Evolutionary conservation across 768 basidiomycete genomes (phyloP).

Genomic region (Lentinula edodes): DNA sequence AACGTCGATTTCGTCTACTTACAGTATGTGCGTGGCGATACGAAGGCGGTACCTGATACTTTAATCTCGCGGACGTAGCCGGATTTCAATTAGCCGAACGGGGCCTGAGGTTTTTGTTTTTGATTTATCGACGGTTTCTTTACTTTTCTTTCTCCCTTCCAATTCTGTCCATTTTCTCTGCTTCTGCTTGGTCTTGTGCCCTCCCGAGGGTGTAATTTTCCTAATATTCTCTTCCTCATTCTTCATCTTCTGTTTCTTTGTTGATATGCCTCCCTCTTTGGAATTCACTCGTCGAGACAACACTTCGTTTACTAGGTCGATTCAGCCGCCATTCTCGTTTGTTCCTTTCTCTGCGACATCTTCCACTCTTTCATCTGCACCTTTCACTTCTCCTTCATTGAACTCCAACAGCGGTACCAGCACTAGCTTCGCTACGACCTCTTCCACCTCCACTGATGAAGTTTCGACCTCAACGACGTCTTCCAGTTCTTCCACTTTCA

Average conservation of each 20-base stretch:
- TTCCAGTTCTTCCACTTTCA: background rate
- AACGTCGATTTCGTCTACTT: background rate
- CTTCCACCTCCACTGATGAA: background rate
- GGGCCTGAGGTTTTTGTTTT: background rate
- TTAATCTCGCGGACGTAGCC: background rate
- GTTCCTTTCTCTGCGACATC: background rate
- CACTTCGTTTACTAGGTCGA: background rate
- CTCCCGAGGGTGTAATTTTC: background rate
- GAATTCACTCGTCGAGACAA: background rate
- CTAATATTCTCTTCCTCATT: background rate
- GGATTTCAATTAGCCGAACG: background rate
- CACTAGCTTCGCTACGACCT: background rate
- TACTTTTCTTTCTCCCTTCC: background rate
- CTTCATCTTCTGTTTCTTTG: background rate
- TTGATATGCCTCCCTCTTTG: background rate
- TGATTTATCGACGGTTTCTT: background rate
- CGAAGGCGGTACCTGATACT: background rate
- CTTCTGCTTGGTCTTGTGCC: background rate
- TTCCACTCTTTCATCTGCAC: background rate
- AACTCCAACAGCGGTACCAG: background rate
- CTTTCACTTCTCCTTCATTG: background rate
- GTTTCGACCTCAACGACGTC: background rate
- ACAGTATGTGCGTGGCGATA: background rate
- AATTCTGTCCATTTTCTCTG: background rate
- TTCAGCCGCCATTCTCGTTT: background rate